Percentiles rank a stretch among this genome's conserved stretches.
These are phyloP conservation scores for Turritis glabra DNA, from an alignment of 345 rosid genomes.

Conservation along the genomic window DNA sequence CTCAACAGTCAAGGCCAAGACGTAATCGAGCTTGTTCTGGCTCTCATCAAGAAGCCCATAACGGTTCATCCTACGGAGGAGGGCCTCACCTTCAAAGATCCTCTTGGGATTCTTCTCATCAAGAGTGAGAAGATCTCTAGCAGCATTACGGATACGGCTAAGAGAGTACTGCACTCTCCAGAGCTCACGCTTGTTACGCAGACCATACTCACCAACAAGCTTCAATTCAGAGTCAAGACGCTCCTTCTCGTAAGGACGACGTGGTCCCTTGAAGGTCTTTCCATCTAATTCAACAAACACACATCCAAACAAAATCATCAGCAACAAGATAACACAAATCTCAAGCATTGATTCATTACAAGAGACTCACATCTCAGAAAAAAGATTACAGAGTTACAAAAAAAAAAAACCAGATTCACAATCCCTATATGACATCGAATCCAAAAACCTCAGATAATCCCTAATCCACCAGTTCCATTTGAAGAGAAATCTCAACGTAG, in stretches of 20 bases:
- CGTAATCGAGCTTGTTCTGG: conserved; percentile 79
- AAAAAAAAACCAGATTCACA: background rate
- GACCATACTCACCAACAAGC: conserved; percentile 68
- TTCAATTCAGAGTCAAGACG: conserved; percentile 66
- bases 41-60: conserved; percentile 67
- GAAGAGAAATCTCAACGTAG: background rate
- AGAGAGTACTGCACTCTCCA: conserved; percentile 68
- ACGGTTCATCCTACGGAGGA: conserved; percentile 59
- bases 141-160: conserved; percentile 65
- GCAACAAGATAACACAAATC: background rate
- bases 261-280: conserved; percentile 62
- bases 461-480: background rate
- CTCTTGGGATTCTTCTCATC: conserved; percentile 63
- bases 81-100: conserved; percentile 69
- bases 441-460: background rate
- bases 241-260: conserved; percentile 70
- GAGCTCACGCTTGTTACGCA: conserved; percentile 65
- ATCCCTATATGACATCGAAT: background rate
- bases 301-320: background rate
- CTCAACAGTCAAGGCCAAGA: conserved; percentile 69
- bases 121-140: conserved; percentile 59
- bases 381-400: background rate
- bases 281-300: conserved; percentile 43
- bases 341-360: background rate
- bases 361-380: background rate